Evolutionary conservation across 768 basidiomycete species (phyloP), one percentile per base, ranked within the genome.

Genomic region (Cystofilobasidium bisporidii): DNA sequence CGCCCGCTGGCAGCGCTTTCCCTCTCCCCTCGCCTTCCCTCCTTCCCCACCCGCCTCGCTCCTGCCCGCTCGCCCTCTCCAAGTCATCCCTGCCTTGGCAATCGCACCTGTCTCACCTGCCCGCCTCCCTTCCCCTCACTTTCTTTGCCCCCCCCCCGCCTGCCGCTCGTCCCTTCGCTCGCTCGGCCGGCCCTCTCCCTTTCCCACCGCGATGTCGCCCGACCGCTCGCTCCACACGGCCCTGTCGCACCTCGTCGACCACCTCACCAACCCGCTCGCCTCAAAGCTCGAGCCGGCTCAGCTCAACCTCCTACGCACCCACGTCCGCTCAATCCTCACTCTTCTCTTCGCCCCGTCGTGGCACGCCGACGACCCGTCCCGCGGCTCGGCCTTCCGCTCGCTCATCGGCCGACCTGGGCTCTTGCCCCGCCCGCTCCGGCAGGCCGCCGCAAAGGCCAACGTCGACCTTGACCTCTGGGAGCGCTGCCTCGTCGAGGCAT

Each of bases 341-440:
- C 24, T 36, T 15, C 43, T 67, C 28, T 67, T 26, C 50, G 50
- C 67, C 18, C 67, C 75, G 1, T 72, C 74, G 38, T 78, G 77
- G 77, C 71, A 75, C n/a, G 62, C 71, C 0, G 22, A 56, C 8
- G 69, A 72, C 33, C 75, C 76, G 0, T 69, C 70, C 0, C 38
- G 63, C 20, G 77, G 77, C 2, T 74, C 75, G 10, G 77, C 73
- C n/a, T 71, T 55, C 56, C 59, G 77, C 17, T 75, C 73, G 28
- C 66, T 78, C n/a, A 78, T 78, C 61, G 71, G 71, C 20, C 47
- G 61, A 28, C 70, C 70, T 1, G 65, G 69, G 1, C 64, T 60
- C n/a, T 69, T 77, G 10, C 77, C 77, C 4, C 43, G 33, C 17
- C 67, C 69, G 0, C 36, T 78, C n/a, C 62, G 65, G 18, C 64